Evolutionary conservation across 805 yeast genomes (phyloP).

Genomic region (Lachancea lanzarotensis): DNA sequence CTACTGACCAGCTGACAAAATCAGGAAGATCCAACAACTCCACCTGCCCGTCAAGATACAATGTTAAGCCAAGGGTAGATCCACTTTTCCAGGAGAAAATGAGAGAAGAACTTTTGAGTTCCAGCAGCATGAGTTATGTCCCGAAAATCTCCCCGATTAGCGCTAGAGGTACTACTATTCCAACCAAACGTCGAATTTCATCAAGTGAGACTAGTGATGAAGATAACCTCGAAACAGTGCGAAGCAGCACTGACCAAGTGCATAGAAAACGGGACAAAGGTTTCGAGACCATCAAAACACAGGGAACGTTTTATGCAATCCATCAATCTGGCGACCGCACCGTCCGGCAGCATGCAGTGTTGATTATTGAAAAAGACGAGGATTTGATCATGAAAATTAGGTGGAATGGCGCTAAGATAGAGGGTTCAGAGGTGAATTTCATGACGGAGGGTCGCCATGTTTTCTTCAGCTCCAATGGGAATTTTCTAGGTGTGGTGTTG

Average conservation of each 20-base stretch:
- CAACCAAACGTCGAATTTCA: background rate
- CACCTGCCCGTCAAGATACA: conserved; percentile 15
- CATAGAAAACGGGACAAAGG: background rate
- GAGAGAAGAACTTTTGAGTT: conserved; percentile 7
- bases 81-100: conserved; percentile 14
- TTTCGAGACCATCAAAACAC: background rate
- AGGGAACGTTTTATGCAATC: conserved; percentile 11
- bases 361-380: conserved; percentile 12
- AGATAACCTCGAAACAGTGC: background rate
- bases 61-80: conserved; percentile 14
- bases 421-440: conserved; percentile 14
- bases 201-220: background rate
- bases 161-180: background rate
- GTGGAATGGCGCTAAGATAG: conserved; percentile 11
- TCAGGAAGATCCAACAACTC: background rate
- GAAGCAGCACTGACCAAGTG: background rate
- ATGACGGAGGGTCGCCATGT: conserved; percentile 16
- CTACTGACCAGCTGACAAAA: conserved; percentile 11
- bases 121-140: conserved; percentile 11
- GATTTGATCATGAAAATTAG: conserved; percentile 15
- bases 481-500: conserved; percentile 17
- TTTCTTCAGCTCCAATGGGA: conserved; percentile 13
- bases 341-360: background rate
- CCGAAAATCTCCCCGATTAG: background rate
- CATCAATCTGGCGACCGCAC: background rate